Evolutionary conservation across 1,284 basidiomycete genomes (phyloP), one percentile per base, ranked within the genome.

Genomic region (Melampsora occidentalis): DNA sequence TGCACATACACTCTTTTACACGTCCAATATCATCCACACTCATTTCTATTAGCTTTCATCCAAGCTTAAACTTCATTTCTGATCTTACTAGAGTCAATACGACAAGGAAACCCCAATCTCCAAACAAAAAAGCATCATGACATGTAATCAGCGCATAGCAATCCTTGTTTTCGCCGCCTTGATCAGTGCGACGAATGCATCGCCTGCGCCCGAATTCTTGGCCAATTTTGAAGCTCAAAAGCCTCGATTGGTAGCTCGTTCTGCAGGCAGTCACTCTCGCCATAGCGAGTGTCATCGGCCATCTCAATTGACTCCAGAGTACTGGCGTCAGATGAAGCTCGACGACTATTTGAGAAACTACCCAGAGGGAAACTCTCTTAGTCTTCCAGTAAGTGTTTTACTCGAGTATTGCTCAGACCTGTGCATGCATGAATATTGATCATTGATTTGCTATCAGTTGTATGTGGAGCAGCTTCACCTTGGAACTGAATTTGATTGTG

Each of bases 261-360:
- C 53, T 57, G 7, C n/a, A 9, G 14, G 14, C 3, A 57, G 28
- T 28, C 28, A n/a, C 53, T 20, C 53, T 6, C n/a, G 14, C 28
- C 28, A n/a, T 31, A 1, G 12, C 25, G 33, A 64, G 25, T 35
- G 20, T 64, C 9, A 31, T 28, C 62, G 20, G 31, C 25, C 25
- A 33, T 20, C 25, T 31, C 5, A 64, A 31, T 46, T 66, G 22
- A 76, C 73, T 39, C 51, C 73, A 18, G 20, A 62, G 2, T 28
- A 76, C 18, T 77, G 75, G 75, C 59, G 69, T 53, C 46, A 77
- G 18, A 69, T 53, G 67, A 22, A 65, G 16, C 62, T 70, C 31
- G 75, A 77, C 22, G 33, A 65, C 7, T 77, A 77, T 33, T 53
- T 77, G 25, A 25, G 22, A 18, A 77, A 61, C 63, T 77, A 77